These are phyloP conservation scores for Amauroascus verrucosus DNA, from an alignment of 2,329 filamentous ascomycete genomes.

Conservation along the genomic window DNA sequence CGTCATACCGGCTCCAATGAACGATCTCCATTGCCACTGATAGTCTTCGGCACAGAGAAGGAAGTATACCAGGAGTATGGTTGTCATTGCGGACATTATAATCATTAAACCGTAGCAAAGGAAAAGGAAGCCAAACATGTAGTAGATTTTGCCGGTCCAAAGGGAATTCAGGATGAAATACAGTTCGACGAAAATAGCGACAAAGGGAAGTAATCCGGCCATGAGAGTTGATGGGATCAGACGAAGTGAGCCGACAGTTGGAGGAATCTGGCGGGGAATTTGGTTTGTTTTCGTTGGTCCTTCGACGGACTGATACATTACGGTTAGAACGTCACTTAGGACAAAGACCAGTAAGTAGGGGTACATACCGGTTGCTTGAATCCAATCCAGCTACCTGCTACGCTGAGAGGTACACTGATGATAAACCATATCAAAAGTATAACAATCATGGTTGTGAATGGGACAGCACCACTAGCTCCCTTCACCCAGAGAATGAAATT, in stretches of 20 bases:
- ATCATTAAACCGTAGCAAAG: constrained; percentile 97
- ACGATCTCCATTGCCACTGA: constrained; percentile 96
- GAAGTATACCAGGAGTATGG: constrained; percentile 92
- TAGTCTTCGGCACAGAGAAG: constrained; percentile 94
- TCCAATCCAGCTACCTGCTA: constrained; percentile 84
- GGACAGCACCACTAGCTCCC: constrained; percentile 82
- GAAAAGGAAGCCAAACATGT: constrained; percentile 99
- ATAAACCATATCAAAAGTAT: constrained; percentile 92
- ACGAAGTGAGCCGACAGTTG: constrained; percentile 68
- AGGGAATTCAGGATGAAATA: constrained; percentile 99
- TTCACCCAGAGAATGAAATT: constrained; percentile 96
- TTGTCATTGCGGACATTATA: constrained; percentile 83
- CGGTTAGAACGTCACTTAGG: constrained; percentile 8
- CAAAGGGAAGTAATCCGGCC: constrained; percentile 86
- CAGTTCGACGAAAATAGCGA: constrained; percentile 93
- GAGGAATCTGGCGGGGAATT: constrained; percentile 92
- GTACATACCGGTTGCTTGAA: constrained; percentile 55
- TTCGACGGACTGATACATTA: constrained; percentile 47
- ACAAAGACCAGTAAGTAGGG: too few relatives aligned
- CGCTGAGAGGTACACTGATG: constrained; percentile 84
- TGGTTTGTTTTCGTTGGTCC: constrained; percentile 90
- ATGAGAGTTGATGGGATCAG: constrained; percentile 83
- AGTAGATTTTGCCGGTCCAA: constrained; percentile 98
- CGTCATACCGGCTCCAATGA: constrained; percentile 81
- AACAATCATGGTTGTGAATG: constrained; percentile 92